Base-by-base conservation (phyloP, 768 basidiomycete species). In the Lactifluus echinatus region DNA sequence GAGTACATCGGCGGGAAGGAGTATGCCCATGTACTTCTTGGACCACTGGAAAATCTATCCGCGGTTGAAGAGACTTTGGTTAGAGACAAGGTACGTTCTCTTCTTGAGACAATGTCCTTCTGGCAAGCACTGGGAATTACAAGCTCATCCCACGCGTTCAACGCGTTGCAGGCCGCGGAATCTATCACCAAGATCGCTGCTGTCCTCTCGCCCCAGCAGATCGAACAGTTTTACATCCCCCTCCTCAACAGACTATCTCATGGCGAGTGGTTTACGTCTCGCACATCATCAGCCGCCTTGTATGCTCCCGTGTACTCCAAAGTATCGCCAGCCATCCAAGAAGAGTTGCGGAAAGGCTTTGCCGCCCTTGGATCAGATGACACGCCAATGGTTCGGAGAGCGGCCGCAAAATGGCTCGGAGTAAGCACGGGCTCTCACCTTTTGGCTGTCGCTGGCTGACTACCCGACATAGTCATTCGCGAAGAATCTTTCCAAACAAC, bases 191-290 rank as follows among this genome's bases (percentile, higher is more conserved):
- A 93, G 74, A 79, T 98, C 63, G 85, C 90, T 50, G 75, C 74
- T 48, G 79, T 88, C 47, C 78, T 99, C 44, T 87, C 85, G 23
- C 79, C 85, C 53, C 66, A 77, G 15, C 90, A 94, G 71, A 76
- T 94, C 66, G 93, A 97, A 72, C 84, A 89, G 67, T 82, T 82
- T 70, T 95, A 93, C 73, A 84, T 98, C 57, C 96, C 96, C 50
- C 79, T 99, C 53, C 71, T 98, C 57, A 88, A 86, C 67, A 84
- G 93, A 52, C 79, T 99, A 50, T 85, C 93, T 2, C 80, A 81
- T 56, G 96, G 94, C 57, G 95, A 98, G 73, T 99, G 96, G 96
- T 98, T 98, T 75, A 98, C 96, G 12, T 94, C 93, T 5, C 82
- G 96, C 56, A 96, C 93, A 39, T 97, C 95, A 23, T 89, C 95